Conservation (phyloP, 805 yeast species). For the Sugiyamaella valdiviana region DNA sequence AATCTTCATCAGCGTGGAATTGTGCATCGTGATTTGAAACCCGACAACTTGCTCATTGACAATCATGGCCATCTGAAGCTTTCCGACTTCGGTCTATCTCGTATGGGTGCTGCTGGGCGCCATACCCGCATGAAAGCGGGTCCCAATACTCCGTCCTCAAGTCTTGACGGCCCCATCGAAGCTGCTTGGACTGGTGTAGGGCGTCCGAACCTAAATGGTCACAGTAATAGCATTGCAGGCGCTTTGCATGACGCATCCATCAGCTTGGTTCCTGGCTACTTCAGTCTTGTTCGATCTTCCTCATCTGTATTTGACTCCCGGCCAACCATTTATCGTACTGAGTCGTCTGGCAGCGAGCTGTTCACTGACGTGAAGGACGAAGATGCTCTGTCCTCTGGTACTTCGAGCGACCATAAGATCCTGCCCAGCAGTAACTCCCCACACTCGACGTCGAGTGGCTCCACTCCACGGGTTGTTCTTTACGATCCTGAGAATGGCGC, state of each 20-base stretch:
- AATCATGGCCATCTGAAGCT: slow-evolving; percentile 81
- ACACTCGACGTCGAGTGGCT: slow-evolving; percentile 2
- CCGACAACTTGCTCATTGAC: slow-evolving; percentile 87
- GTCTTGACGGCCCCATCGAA: not conserved
- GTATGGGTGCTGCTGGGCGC: slow-evolving; percentile 82
- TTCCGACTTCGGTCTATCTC: slow-evolving; percentile 90
- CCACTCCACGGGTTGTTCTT: slow-evolving; percentile 30
- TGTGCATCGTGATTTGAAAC: slow-evolving; percentile 91
- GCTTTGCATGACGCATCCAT: slow-evolving; percentile 24
- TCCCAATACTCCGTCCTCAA: slow-evolving; percentile 3
- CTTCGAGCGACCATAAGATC: slow-evolving; percentile 20
- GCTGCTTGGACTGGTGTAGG: not conserved
- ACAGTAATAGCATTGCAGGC: slow-evolving; percentile 6
- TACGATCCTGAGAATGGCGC: slow-evolving; percentile 64
- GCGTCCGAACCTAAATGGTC: not conserved
- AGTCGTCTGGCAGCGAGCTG: slow-evolving; percentile 13
- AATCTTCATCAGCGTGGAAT: slow-evolving; percentile 85
- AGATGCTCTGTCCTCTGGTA: slow-evolving; percentile 35
- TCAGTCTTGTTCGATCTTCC: slow-evolving; percentile 13
- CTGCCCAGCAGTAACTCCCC: not conserved
- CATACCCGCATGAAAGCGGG: slow-evolving; percentile 35
- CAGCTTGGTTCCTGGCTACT: slow-evolving; percentile 28
- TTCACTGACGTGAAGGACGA: slow-evolving; percentile 23
- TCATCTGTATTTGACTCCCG: slow-evolving; percentile 7
- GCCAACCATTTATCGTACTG: slow-evolving; percentile 4